Conservation (phyloP, 371 early-diverging fungal genomes). For the Lichtheimia ramosa region DNA sequence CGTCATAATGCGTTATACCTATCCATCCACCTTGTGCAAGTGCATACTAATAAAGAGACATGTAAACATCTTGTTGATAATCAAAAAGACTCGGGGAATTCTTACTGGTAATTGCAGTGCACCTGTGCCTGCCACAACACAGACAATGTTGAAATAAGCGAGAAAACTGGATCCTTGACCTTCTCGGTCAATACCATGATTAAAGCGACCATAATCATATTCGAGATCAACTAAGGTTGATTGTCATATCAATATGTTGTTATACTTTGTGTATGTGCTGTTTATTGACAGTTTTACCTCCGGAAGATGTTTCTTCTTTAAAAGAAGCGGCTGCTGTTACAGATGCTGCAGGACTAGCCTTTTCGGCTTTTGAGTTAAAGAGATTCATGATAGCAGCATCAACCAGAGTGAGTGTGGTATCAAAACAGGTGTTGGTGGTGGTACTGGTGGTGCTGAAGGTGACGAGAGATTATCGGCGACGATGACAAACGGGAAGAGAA, state of each 20-base stretch:
- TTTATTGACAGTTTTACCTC: slow-evolving; percentile 1
- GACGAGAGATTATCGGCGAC: no score
- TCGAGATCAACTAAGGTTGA: background rate
- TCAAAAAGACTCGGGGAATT: background rate
- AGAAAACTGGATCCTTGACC: slow-evolving; percentile 34
- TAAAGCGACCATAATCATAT: slow-evolving; percentile 9
- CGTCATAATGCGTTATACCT: slow-evolving; percentile 26
- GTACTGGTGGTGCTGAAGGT: no score
- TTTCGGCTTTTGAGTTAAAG: background rate
- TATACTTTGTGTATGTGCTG: background rate
- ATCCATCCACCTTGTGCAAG: slow-evolving; percentile 83
- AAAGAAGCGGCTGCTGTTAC: slow-evolving; percentile 1
- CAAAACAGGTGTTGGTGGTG: background rate
- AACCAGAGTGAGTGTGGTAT: background rate
- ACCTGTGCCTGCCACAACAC: slow-evolving; percentile 81
- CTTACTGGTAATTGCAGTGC: slow-evolving; percentile 73
- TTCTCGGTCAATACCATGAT: slow-evolving; percentile 38
- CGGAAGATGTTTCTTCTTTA: slow-evolving; percentile 7
- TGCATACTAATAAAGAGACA: slow-evolving; percentile 41
- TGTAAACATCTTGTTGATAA: no score
- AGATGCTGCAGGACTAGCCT: background rate
- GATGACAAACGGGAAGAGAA: no score
- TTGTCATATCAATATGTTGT: no score
- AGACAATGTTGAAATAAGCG: slow-evolving; percentile 61
- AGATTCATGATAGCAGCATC: background rate